Conservation (phyloP, 1,284 basidiomycete species). For the Apiotrichum laibachii region DNA sequence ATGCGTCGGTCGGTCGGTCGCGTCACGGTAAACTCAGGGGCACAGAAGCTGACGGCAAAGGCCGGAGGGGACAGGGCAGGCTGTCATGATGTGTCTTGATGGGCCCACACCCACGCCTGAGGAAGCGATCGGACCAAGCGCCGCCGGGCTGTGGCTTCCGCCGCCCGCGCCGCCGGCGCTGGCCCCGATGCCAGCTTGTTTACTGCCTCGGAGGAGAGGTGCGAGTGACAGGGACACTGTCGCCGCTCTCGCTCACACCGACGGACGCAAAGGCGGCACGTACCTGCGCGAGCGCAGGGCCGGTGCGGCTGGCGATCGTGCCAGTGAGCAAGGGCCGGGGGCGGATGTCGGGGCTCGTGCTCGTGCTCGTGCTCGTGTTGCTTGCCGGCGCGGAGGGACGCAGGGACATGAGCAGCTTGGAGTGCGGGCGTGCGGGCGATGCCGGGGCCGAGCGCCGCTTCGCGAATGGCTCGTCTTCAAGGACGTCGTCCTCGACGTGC, state of each 20-base stretch:
- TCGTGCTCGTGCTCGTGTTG: not conserved
- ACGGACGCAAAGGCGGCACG: slow-evolving; percentile 3
- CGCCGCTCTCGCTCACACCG: not conserved
- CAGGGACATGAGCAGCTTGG: not conserved
- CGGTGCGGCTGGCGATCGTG: not conserved
- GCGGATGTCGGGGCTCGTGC: not conserved
- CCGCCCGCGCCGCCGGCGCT: too few species aligned
- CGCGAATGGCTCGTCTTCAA: not conserved
- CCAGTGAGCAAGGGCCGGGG: not conserved
- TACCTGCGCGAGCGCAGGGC: not conserved
- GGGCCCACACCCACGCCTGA: too few species aligned
- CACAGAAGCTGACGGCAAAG: too few species aligned
- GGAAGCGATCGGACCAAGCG: too few species aligned
- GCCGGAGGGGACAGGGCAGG: too few species aligned
- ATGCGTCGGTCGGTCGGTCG: too few species aligned
- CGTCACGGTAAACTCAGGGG: too few species aligned
- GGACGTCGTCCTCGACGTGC: not conserved
- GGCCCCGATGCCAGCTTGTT: too few species aligned
- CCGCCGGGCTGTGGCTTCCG: too few species aligned
- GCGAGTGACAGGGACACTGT: too few species aligned
- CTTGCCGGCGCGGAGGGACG: not conserved
- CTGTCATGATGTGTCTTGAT: too few species aligned
- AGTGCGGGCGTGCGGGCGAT: not conserved
- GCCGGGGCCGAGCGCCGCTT: slow-evolving; percentile 4
- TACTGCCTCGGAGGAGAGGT: too few species aligned